Evolutionary conservation across 2,329 filamentous ascomycete species (phyloP).

Genomic region (Grosmannia penicillata): DNA sequence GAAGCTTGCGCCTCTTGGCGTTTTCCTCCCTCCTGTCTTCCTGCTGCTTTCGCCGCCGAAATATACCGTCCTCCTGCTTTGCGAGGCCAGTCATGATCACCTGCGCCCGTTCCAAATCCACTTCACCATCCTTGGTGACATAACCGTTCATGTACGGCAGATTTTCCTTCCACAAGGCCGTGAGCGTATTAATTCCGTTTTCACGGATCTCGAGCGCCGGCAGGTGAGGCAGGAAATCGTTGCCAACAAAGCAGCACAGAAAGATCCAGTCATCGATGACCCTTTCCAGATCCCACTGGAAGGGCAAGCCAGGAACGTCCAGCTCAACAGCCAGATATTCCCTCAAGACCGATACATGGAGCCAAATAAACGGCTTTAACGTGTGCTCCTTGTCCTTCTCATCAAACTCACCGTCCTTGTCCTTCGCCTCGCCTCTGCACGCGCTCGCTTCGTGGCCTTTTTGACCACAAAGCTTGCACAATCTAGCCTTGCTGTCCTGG

Average conservation of each 20-base stretch:
- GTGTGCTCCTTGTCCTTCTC: slow-evolving; percentile 59
- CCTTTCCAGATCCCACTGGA: slow-evolving; percentile 84
- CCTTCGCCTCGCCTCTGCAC: slow-evolving; percentile 65
- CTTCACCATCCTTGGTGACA: slow-evolving; percentile 85
- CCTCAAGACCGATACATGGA: slow-evolving; percentile 79
- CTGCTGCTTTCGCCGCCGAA: slow-evolving; percentile 70
- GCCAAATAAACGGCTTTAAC: slow-evolving; percentile 94
- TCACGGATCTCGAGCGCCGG: slow-evolving; percentile 96
- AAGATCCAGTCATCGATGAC: slow-evolving; percentile 98
- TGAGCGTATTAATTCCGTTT: slow-evolving; percentile 90
- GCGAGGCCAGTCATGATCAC: slow-evolving; percentile 77
- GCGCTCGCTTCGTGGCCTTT: slow-evolving; percentile 79
- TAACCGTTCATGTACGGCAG: slow-evolving; percentile 87
- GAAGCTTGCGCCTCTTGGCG: slow-evolving; percentile 62
- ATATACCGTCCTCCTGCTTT: slow-evolving; percentile 87
- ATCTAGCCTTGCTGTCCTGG: slow-evolving; percentile 68
- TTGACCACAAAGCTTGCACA: slow-evolving; percentile 82
- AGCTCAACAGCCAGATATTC: slow-evolving; percentile 91
- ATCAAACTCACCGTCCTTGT: slow-evolving; percentile 65
- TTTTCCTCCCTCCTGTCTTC: slow-evolving; percentile 74
- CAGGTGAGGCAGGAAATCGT: slow-evolving; percentile 93
- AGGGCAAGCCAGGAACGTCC: slow-evolving; percentile 65
- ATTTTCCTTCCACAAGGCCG: slow-evolving; percentile 93
- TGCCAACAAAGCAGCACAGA: slow-evolving; percentile 97
- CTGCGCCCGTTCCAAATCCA: slow-evolving; percentile 76